Conservation (phyloP, 2,329 filamentous ascomycete species). For the Penicillium sp. region DNA sequence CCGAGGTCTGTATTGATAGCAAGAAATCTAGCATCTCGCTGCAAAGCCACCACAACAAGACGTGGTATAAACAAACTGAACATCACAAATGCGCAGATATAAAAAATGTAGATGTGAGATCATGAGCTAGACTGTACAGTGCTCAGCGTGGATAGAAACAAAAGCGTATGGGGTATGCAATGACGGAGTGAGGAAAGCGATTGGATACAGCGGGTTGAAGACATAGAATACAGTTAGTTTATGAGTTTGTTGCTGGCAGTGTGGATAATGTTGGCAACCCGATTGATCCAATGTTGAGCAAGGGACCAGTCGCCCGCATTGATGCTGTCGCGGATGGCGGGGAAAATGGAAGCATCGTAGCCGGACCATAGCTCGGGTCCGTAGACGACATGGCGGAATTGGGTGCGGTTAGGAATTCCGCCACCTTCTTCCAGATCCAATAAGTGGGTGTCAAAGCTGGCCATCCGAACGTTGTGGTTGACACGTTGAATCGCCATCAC, state of each 20-base stretch:
- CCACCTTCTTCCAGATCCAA: constrained; percentile 67
- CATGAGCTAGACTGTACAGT: constrained; percentile 19
- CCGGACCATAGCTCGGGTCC: constrained; percentile 74
- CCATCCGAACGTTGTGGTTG: constrained; percentile 73
- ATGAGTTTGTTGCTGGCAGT: constrained; percentile 53
- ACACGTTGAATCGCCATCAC: constrained; percentile 62
- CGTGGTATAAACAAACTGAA: constrained; percentile 9
- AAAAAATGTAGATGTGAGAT: constrained; percentile 5
- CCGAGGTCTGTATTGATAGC: not conserved
- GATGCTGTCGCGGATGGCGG: constrained; percentile 77
- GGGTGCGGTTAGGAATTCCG: constrained; percentile 79
- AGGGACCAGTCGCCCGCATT: constrained; percentile 64
- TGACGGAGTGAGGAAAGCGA: not conserved
- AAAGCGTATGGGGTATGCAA: constrained; percentile 9
- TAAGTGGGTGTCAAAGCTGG: constrained; percentile 73
- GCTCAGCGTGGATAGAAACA: constrained; percentile 7
- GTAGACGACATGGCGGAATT: constrained; percentile 91
- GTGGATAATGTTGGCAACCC: constrained; percentile 63
- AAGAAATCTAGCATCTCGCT: not conserved
- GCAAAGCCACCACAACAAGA: constrained; percentile 1
- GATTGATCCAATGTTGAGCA: constrained; percentile 64
- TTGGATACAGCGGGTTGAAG: not conserved
- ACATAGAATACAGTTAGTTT: constrained; percentile 20
- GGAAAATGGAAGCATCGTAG: constrained; percentile 66
- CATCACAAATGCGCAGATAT: constrained; percentile 14